Evolutionary conservation across 331 rosid genomes (phyloP).

Genomic region (Prunus yedoensis): DNA sequence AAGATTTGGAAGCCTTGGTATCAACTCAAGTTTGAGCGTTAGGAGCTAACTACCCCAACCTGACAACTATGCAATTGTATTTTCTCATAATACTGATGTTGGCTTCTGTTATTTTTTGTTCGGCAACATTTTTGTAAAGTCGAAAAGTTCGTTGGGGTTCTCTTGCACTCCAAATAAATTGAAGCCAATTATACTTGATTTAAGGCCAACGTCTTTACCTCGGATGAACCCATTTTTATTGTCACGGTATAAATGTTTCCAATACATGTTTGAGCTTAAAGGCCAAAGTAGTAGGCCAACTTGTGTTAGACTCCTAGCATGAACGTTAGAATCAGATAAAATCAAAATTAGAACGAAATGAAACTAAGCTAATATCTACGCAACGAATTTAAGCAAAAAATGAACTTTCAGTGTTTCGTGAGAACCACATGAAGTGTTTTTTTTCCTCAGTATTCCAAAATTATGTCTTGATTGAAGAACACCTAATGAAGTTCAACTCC

Average conservation of each 20-base stretch:
- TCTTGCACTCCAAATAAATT: not conserved
- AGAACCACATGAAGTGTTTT: no score
- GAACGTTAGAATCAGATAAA: not conserved
- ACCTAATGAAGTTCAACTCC: no score
- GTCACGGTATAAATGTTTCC: not conserved
- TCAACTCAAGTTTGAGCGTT: not conserved
- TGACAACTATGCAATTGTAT: not conserved
- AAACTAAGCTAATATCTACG: no score
- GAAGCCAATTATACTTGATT: not conserved
- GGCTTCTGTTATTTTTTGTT: not conserved
- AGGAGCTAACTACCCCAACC: not conserved
- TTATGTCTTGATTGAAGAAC: no score
- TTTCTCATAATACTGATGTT: not conserved
- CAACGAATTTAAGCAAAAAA: no score
- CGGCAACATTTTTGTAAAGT: not conserved
- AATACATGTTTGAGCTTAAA: no score
- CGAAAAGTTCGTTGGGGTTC: not conserved
- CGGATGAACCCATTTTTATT: not conserved
- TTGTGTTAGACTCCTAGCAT: not conserved
- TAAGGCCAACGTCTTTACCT: not conserved
- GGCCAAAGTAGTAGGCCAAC: not conserved
- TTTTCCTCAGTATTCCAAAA: no score
- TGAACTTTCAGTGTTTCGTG: no score
- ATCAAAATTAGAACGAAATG: not conserved
- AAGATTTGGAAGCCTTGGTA: constrained; percentile 38